phyloP scores from a whole-genome alignment of 306 rosid genomes.

The Fagus crenata region DNA sequence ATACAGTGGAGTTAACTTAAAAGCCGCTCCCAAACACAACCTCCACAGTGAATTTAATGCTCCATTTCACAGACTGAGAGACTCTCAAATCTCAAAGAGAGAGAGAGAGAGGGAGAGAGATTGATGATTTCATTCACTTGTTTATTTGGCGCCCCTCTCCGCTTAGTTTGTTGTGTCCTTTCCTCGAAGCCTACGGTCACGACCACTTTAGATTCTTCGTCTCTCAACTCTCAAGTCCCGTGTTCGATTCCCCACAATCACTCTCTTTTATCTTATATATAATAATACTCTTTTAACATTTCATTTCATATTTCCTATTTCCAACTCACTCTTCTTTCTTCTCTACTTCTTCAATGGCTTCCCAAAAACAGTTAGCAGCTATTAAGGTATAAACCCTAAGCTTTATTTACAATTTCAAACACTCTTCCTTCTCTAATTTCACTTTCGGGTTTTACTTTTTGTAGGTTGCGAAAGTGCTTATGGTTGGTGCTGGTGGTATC shows the following conservation, averaged over 20 bases:
- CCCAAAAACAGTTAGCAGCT: constrained; percentile 41
- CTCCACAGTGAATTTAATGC: no score
- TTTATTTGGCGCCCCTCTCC: no score
- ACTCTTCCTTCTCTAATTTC: constrained; percentile 6
- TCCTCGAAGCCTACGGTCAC: background rate
- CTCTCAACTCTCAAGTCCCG: constrained; percentile 4
- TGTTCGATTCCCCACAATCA: constrained; percentile 26
- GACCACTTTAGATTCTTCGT: background rate
- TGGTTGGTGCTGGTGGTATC: constrained; percentile 99
- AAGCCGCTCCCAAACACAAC: no score
- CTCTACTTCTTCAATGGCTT: constrained; percentile 57
- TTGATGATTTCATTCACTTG: no score
- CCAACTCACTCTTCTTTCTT: background rate
- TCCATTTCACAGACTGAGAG: no score
- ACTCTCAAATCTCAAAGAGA: no score
- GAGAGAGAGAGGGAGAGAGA: no score
- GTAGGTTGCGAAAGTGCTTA: constrained; percentile 85
- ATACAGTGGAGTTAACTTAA: no score
- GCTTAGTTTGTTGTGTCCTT: background rate
- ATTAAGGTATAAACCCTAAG: constrained; percentile 58
- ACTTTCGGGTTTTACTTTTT: background rate
- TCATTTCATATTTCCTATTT: constrained; percentile 12
- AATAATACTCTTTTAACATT: background rate
- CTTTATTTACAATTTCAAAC: background rate
- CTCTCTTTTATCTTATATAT: constrained; percentile 9